phyloP scores from a whole-genome alignment of 805 yeast genomes.

The Metschnikowia chrysomelidarum region DNA sequence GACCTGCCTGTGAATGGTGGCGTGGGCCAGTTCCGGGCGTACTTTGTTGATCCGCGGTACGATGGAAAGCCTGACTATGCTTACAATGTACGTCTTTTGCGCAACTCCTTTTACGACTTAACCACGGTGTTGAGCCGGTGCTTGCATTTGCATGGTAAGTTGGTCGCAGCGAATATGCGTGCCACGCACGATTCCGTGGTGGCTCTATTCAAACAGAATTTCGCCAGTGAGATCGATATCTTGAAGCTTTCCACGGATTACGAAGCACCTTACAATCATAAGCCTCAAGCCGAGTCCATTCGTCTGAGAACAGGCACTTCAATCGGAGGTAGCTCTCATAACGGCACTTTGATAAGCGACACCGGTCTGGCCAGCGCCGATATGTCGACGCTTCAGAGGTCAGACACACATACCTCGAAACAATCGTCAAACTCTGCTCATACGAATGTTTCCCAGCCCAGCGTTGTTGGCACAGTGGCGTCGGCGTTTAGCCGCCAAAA shows the following conservation, averaged over 20 bases:
- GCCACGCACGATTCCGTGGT: slow-evolving; percentile 68
- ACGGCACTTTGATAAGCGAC: slow-evolving; percentile 5
- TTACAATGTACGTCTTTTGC: slow-evolving; percentile 35
- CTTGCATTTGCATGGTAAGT: slow-evolving; percentile 63
- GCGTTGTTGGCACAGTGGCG: slow-evolving; percentile 10
- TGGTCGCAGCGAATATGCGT: slow-evolving; percentile 54
- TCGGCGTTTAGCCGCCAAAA: slow-evolving; percentile 19
- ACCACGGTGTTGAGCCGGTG: slow-evolving; percentile 64
- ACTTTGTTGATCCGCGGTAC: slow-evolving; percentile 46
- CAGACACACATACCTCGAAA: slow-evolving; percentile 20
- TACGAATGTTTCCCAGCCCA: slow-evolving; percentile 14
- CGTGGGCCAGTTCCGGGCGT: slow-evolving; percentile 74
- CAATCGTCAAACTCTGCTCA: slow-evolving; percentile 15
- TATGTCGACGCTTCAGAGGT: slow-evolving; percentile 14
- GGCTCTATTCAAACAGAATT: slow-evolving; percentile 63
- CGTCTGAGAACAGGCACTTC: slow-evolving; percentile 7
- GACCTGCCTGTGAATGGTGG: slow-evolving; percentile 95
- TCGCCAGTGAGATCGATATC: slow-evolving; percentile 57
- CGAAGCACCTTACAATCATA: slow-evolving; percentile 29
- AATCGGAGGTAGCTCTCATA: not conserved
- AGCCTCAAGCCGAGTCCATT: slow-evolving; percentile 16
- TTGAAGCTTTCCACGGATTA: slow-evolving; percentile 38
- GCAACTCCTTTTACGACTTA: slow-evolving; percentile 63
- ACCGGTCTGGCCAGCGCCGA: slow-evolving; percentile 2
- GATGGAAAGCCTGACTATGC: slow-evolving; percentile 32